Evolutionary conservation across 2,329 filamentous ascomycete genomes (phyloP), one percentile per base, ranked within the genome.

Genomic region (Aspergillus sp.): DNA sequence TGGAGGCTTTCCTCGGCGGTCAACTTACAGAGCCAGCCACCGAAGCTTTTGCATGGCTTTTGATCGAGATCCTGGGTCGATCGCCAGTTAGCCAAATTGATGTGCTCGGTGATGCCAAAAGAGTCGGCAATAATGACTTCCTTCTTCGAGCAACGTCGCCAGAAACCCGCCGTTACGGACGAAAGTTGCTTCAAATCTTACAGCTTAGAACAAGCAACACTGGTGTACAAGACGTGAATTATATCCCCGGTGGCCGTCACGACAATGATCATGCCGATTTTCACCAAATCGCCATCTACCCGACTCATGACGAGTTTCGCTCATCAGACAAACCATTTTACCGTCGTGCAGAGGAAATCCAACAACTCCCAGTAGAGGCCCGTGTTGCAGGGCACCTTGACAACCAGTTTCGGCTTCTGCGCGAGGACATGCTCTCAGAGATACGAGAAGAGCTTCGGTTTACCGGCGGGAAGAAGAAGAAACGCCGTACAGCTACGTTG

Each of bases 201-300:
- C 59, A 67, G 4, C 63, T 70, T 47, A 69, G 63, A 44, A 63
- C 64, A 5, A 64, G 65, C 9, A 57, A 45, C 9, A 35, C 56
- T 4, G 19, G 50, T n/a, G 8, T 52, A 4, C 45, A 48, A 4
- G 25, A 58, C 6, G 52, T 46, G 2, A 51, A 43, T 11, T 49
- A 48, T 39, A 62, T 55, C 1, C 81, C 87, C 0, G 89, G 89
- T 0, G 88, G 88, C 0, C 81, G 89, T 0, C 89, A 93, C 62
- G 87, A 92, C 69, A 93, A 93, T 54, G 89, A 92, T 64, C 83
- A 82, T 66, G 75, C 66, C 1, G 79, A 90, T 61, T 87, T 87
- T 63, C 79, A 83, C 0, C 58, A 84, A 0, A 85, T 90, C 35
- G 73, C 81, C 2, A 85, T 91, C 14, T 81, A 84, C 48, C 90